Evolutionary conservation across 2,329 filamentous ascomycete genomes (phyloP), one percentile per base, ranked within the genome.

Genomic region (Cladorrhinum sp.): DNA sequence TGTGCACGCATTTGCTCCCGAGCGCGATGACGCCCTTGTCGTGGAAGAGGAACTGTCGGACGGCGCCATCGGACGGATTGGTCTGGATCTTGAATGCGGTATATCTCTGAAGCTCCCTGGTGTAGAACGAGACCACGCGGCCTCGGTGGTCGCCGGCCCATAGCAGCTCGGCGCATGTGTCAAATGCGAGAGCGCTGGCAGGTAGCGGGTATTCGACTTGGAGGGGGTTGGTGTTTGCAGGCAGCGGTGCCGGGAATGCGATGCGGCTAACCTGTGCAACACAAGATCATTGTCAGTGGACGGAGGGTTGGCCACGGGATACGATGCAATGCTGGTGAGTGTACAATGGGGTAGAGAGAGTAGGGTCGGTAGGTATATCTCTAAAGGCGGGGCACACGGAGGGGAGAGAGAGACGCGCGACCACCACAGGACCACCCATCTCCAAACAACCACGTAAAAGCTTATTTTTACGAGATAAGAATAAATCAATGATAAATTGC

Each of bases 111-210:
- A 98, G 82, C 63, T 96, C 91, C 57, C 86, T 85, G 57, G 92
- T 89, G 74, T 91, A 91, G 76, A 96, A 97, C 10, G 93, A 96
- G 50, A 87, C 89, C 52, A 98, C 86, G 66, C 92, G 87, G 64
- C 95, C 95, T 91, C 96, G 59, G 36, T 24, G 27, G 74, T 95
- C 96, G 51, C 93, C 96, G 2, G 88, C 86, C 95, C 96, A 99
- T 57, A 99, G 77, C 36, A 99, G 82, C 74, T 99, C 95, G 74
- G 96, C 90, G 41, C 83, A 82, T 60, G 89, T 89, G 74, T 99
- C 95, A 75, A 99, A 99, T 52, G 90, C 89, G 74, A 97, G 84
- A 2, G 92, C 88, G 92, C 86, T 25, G 51, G 53, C 53, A 20
- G n/a, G 36, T 41, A 16, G 3, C 29, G n/a, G 29, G 29, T 54